These are phyloP conservation scores for Colletotrichum somersetense DNA, from an alignment of 2,329 filamentous ascomycete genomes.

Conservation along the genomic window DNA sequence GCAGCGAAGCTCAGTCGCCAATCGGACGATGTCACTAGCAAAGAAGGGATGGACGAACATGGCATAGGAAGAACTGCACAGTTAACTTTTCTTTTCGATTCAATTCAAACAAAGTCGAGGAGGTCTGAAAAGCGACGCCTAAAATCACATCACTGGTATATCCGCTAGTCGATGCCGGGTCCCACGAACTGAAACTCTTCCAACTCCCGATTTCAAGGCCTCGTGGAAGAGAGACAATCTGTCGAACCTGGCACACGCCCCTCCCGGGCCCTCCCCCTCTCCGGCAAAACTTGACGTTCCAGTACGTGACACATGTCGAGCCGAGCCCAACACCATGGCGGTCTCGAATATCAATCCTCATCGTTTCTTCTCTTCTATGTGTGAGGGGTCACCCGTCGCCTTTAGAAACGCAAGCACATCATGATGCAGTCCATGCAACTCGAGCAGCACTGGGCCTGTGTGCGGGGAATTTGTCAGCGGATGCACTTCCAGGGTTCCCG, in stretches of 20 bases:
- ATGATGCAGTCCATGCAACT: constrained; percentile 23
- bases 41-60: background rate
- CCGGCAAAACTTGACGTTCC: background rate
- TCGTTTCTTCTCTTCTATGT: background rate
- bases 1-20: background rate
- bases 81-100: background rate
- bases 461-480: background rate
- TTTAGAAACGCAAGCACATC: constrained; percentile 12
- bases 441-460: constrained; percentile 19
- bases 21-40: background rate
- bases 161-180: background rate
- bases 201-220: background rate
- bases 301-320: background rate
- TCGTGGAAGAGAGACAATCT: no score
- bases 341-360: background rate
- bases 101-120: background rate
- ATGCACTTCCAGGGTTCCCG: background rate
- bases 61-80: background rate
- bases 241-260: background rate
- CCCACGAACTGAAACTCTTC: background rate
- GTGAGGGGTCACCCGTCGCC: background rate
- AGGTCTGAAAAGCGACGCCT: background rate
- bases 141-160: background rate
- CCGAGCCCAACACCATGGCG: background rate
- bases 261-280: background rate